Percentiles rank a stretch among this genome's conserved stretches.
Conservation (phyloP, 345 rosid species). For the Melaleuca alternifolia region DNA sequence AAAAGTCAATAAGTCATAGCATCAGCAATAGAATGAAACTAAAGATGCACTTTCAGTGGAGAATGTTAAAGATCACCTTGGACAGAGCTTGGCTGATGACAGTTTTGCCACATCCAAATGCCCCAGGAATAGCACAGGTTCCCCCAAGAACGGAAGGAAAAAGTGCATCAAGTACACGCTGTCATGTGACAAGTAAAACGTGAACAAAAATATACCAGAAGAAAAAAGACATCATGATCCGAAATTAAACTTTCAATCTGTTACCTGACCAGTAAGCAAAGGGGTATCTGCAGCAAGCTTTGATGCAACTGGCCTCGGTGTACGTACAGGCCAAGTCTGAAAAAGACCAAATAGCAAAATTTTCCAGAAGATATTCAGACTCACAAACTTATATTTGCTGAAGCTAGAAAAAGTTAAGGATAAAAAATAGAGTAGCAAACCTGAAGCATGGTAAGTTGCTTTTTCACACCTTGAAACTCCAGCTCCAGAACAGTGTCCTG, state of each 20-base stretch:
- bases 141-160: constrained; percentile 99
- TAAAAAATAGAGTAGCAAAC: constrained; percentile 20
- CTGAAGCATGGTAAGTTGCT: constrained; percentile 97
- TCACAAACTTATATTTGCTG: not conserved
- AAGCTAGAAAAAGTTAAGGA: not conserved
- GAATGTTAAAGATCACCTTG: constrained; percentile 37
- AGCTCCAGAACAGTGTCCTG: constrained; percentile 97
- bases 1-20: not conserved
- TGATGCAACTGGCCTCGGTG: constrained; percentile 97
- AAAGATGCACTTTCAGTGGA: not conserved
- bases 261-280: constrained; percentile 93
- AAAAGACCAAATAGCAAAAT: not conserved
- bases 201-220: not conserved
- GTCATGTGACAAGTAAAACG: constrained; percentile 8
- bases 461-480: constrained; percentile 95
- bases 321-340: constrained; percentile 99
- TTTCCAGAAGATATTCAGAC: not conserved
- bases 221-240: not conserved
- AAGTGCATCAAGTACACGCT: constrained; percentile 99
- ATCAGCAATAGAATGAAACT: constrained; percentile 1
- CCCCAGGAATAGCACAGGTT: constrained; percentile 99
- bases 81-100: constrained; percentile 99
- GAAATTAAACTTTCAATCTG: not conserved
- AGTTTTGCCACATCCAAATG: constrained; percentile 99
- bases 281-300: constrained; percentile 99